Evolutionary conservation across 2,329 filamentous ascomycete genomes (phyloP), one percentile per base, ranked within the genome.

Genomic region (Monosporascus sp.): DNA sequence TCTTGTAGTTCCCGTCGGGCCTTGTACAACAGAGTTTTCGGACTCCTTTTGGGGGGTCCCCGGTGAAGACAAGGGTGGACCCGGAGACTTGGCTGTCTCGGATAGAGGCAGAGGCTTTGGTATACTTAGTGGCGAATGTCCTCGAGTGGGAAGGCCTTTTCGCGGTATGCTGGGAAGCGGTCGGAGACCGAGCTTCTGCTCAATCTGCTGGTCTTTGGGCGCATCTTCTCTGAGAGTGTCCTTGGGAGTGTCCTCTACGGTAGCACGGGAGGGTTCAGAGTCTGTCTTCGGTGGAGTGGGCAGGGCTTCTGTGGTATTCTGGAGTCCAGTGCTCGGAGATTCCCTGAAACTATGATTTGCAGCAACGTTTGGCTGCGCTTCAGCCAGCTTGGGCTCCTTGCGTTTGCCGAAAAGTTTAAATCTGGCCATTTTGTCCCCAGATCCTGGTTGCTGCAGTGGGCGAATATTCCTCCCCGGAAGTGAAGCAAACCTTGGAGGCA

Each of bases 401-500:
- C 64, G 55, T 51, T 62, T 63, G 9, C 52, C 40, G 27, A 55
- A 36, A 19, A 52, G 19, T 8, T 52, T 50, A 38, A 59, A 26
- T 24, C 56, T 61, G 46, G 52, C 56, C 53, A 56, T 57, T 43
- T 59, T 50, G 47, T 52, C 48, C 20, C 64, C 52, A n/a, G 56
- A 31, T 47, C 56, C 58, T n/a, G 49, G n/a, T 50, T 54, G 52
- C 27, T 59, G 58, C 16, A 41, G 48, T 19, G 64, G 64, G 27
- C 62, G 59, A 51, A 65, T 61, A 19, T 65, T 65, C 40, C 59
- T 58, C n/a, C 63, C 63, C 2, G 61, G 62, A 9, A 66, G 54
- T 2, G 62, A 66, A 3, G 54, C 56, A 26, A 50, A 61, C 56
- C 62, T 62, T 17, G 63, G 62, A 36, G 63, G 59, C 45, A 65